Base-by-base conservation (phyloP, 257 asterid genomes). In the Mentha longifolia region DNA sequence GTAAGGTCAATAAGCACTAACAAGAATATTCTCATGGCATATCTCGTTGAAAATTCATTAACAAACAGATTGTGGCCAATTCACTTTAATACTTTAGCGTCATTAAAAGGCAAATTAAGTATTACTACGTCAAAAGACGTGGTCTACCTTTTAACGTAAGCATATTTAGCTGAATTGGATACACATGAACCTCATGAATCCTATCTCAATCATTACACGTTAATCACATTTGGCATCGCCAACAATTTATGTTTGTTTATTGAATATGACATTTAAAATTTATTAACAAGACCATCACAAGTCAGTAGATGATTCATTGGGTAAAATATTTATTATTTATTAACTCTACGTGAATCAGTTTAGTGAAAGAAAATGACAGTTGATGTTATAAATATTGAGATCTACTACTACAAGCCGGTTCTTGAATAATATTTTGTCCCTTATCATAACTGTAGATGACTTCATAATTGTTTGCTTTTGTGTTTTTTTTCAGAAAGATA, bases 31-130 rank as follows among this genome's bases (percentile, higher is more conserved):
- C 5, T 31, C 20, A 20, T 46, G 30, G 45, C 25, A 65, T 65
- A 65, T 65, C 59, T 47, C 11, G 15, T 14, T 9, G 9, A 47
- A 5, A 28, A 28, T 25, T 25, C 1, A 22, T 46, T 65, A 5
- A 64, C 22, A 2, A 41, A 19, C 39, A 35, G 37, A 64, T 31
- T 28, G 46, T 43, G 71, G 71, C 59, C 22, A 65, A 25, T 39
- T 33, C 46, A 37, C 43, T 58, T 60, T 9, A 22, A 63, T 14
- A 20, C 55, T 62, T 42, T 20, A 63, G 13, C 13, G 13, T 6
- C 37, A 61, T 35, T 10, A 12, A 60, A 22, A 25, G 12, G 9
- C 2, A 46, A 62, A 41, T 62, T 10, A 20, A 42, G 5, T 61
- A 17, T 20, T 39, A 5, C 3, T 33, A 9, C 7, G 19, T 6